Evolutionary conservation across 768 basidiomycete species (phyloP), one percentile per base, ranked within the genome.

Genomic region (Phallus indusiatus): DNA sequence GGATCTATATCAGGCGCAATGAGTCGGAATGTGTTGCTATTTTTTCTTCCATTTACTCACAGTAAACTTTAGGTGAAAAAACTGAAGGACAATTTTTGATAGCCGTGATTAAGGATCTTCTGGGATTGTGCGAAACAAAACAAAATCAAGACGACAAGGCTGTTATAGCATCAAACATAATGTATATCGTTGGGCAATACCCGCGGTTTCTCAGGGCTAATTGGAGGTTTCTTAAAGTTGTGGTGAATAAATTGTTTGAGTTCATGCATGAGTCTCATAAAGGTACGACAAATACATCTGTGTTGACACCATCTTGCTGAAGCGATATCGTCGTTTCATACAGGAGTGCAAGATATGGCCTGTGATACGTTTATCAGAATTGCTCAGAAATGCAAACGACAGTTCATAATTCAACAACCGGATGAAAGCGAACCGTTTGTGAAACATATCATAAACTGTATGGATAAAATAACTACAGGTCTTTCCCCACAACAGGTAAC

Each of bases 341-440:
- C 64, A 90, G 92, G 94, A 76, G 96, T 99, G 11, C 96, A 99
- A 72, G 96, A 99, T 75, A 99, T 99, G 96, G 96, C 96, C 50
- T 99, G 96, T 74, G 96, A 99, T 71, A 99, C 96, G 0, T 99
- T 99, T 74, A 98, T 99, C 78, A 99, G 98, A 75, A 99, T 99
- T 66, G 93, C 96, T 21, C 96, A 99, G 71, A 99, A 98, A 72
- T 98, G 94, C 71, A 81, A 94, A 47, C 81, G 95, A 56, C 96
- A 99, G 72, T 99, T 99, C 66, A 93, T 99, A 61, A 93, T 98
- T 88, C 92, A 94, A 68, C 96, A 99, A 71, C 87, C 93, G 9
- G 93, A 93, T 61, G 96, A 99, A 72, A 83, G 84, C 56, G 96
- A 99, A 68, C 96, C 96, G 1, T 99, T 98, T 71, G 88, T 99